Conservation (phyloP, 2,329 filamentous ascomycete species). For the Talaromyces sp. region DNA sequence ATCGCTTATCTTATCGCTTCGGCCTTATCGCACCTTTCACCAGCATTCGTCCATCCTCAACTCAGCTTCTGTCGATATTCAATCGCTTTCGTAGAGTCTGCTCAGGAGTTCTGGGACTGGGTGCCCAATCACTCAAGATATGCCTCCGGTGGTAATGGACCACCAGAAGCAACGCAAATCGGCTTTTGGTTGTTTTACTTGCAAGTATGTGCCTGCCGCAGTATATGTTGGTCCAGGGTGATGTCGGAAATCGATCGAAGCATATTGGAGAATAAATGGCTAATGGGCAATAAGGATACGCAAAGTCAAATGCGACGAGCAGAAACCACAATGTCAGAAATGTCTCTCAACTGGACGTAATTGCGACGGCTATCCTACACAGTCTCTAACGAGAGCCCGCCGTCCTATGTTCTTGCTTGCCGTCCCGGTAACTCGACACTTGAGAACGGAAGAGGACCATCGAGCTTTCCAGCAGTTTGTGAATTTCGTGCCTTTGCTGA, state of each 20-base stretch:
- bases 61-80: background rate
- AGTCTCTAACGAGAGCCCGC: background rate
- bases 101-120: no score
- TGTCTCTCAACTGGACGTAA: slow-evolving; percentile 11
- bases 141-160: background rate
- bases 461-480: slow-evolving; percentile 6
- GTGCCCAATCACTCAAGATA: no score
- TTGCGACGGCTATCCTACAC: slow-evolving; percentile 14
- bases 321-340: slow-evolving; percentile 12
- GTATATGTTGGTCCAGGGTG: background rate
- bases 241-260: background rate
- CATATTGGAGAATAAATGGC: background rate
- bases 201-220: slow-evolving; percentile 5
- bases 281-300: slow-evolving; percentile 9
- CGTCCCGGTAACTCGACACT: slow-evolving; percentile 6
- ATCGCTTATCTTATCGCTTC: background rate
- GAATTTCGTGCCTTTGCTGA: background rate
- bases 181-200: slow-evolving; percentile 9
- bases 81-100: no score
- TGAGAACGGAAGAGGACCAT: slow-evolving; percentile 3
- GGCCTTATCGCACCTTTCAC: background rate
- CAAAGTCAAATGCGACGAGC: slow-evolving; percentile 16
- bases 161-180: slow-evolving; percentile 4
- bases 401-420: slow-evolving; percentile 3
- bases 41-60: background rate